A percentile compares a stretch with the other conserved stretches of the same genome.
Evolutionary conservation across 192 early-diverging fungal species (phyloP).

Genomic region (Coemansia sp.): DNA sequence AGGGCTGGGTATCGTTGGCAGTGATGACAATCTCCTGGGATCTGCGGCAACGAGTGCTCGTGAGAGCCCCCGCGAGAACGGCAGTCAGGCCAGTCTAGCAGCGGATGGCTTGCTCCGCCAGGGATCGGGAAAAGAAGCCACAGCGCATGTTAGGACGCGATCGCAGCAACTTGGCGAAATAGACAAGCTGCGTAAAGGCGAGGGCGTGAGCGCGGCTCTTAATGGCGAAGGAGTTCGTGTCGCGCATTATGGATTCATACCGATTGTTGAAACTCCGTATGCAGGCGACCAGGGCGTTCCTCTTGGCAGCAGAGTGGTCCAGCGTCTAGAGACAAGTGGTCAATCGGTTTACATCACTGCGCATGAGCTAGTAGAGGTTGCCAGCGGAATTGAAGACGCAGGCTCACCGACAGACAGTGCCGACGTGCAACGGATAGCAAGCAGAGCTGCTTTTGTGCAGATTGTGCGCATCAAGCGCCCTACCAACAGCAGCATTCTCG

Average conservation of each 20-base stretch:
- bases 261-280: conserved; percentile 9
- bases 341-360: conserved; percentile 21
- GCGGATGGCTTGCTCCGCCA: background rate
- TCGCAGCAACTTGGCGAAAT: conserved; percentile 9
- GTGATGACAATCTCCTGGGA: background rate
- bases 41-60: too few species aligned
- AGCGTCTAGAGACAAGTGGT: background rate
- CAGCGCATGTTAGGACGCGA: background rate
- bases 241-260: conserved; percentile 10
- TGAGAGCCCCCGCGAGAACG: background rate
- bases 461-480: conserved; percentile 17
- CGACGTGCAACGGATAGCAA: background rate
- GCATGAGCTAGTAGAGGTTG: conserved; percentile 20
- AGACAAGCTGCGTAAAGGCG: conserved; percentile 20
- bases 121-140: background rate
- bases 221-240: conserved; percentile 1
- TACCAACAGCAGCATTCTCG: background rate
- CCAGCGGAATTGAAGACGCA: background rate
- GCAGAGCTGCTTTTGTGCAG: conserved; percentile 8
- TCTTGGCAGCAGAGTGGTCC: conserved; percentile 18
- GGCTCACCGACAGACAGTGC: background rate
- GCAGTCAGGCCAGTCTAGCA: background rate
- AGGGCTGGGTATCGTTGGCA: conserved; percentile 9
- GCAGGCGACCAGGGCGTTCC: background rate
- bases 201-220: conserved; percentile 1